Percentiles rank a stretch among this genome's conserved stretches.
Conservation (phyloP, 2,329 filamentous ascomycete genomes). For the Furcasterigmium sp. region DNA sequence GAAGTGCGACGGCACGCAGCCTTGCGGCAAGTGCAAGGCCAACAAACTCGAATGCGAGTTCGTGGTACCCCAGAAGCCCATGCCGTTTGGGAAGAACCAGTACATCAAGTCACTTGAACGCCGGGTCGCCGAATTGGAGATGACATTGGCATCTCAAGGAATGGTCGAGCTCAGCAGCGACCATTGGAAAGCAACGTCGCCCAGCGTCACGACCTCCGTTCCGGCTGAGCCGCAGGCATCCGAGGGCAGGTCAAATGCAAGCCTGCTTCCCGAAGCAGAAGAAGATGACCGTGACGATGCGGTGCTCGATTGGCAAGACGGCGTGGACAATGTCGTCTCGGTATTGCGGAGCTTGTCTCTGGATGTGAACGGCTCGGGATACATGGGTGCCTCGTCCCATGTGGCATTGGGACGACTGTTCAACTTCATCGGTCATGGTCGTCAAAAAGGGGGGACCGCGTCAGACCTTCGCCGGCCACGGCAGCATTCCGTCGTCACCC, state of each 20-base stretch:
- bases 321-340: slow-evolving; percentile 8
- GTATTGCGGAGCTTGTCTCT: slow-evolving; percentile 16
- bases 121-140: slow-evolving; percentile 13
- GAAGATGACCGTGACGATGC: too few species aligned
- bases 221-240: slow-evolving; percentile 9
- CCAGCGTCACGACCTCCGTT: neutral
- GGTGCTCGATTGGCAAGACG: too few species aligned
- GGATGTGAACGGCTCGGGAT: slow-evolving; percentile 13
- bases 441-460: slow-evolving; percentile 8
- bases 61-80: slow-evolving; percentile 23
- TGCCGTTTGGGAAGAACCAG: slow-evolving; percentile 22
- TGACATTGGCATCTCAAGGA: neutral
- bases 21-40: slow-evolving; percentile 10
- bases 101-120: slow-evolving; percentile 12
- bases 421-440: slow-evolving; percentile 13
- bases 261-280: neutral
- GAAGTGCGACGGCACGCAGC: slow-evolving; percentile 12
- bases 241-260: slow-evolving; percentile 2
- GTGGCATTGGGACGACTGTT: slow-evolving; percentile 17
- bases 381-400: slow-evolving; percentile 16
- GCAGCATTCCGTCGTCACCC: neutral
- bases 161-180: too few species aligned
- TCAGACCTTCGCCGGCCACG: slow-evolving; percentile 6
- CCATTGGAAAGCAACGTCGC: too few species aligned
- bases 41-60: slow-evolving; percentile 25